Base-by-base conservation (phyloP, 768 basidiomycete species). In the Royoungia palumana region DNA sequence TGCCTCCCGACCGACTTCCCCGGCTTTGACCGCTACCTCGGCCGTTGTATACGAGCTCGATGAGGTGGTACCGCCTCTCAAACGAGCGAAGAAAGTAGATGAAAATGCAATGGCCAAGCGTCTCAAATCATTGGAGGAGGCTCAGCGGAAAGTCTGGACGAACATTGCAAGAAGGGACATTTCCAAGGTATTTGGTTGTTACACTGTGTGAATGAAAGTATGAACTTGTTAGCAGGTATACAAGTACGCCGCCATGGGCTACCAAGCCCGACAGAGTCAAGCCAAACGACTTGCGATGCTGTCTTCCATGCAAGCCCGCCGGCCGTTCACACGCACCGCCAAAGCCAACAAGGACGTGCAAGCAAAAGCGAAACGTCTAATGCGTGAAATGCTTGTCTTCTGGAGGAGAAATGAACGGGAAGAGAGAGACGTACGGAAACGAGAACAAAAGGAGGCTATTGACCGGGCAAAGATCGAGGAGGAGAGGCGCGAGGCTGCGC, bases 381-480 rank as follows among this genome's bases (percentile, higher is more conserved):
- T 92, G 88, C 83, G 93, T 24, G 94, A 97, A 74, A 93, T 97
- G 88, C 82, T 94, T 52, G 82, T 93, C 17, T 94, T 94, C 70
- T 96, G 93, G 93, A 94, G 90, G 72, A 93, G 93, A 70, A 97
- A 96, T 56, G 95, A 98, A 70, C 93, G 93, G 61, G 93, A 95
- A 66, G 95, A 97, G 70, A 75, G 92, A 39, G 94, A 96, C 53
- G 81, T 88, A 12, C 83, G 94, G 54, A 92, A 89, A 69, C 89
- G 89, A 42, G 93, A 94, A 59, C 93, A 97, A 66, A 94, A 94
- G 67, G 94, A 96, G 65, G 92, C 93, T 11, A 77, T 82, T 58
- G 92, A 94, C 60, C 81, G 91, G 43, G 80, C 89, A 20, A 89
- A 85, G 67, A 70, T 90, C 27, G 93, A 95, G 67, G 94, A 95